These are phyloP conservation scores for Apophysomyces variabilis DNA, from an alignment of 371 early-diverging fungal genomes.

Conservation along the genomic window DNA sequence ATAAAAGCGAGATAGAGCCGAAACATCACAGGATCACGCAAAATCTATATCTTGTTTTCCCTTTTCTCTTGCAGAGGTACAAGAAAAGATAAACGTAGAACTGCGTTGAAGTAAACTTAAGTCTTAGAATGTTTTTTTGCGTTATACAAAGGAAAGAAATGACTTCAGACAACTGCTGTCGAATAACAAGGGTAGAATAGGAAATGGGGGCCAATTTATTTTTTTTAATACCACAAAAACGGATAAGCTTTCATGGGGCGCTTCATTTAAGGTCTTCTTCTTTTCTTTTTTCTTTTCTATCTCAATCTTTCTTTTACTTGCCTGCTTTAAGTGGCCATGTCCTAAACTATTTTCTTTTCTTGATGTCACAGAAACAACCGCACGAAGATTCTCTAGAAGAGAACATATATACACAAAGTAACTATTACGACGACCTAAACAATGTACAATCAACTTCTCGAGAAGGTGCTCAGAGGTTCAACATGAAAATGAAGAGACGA, in stretches of 20 bases:
- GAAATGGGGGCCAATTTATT: not conserved
- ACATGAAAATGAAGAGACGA: conserved; percentile 16
- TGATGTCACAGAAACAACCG: conserved; percentile 6
- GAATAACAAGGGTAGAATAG: conserved; percentile 3
- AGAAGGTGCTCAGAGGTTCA: not conserved
- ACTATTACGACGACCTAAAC: not conserved
- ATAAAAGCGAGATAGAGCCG: not conserved
- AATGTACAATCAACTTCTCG: not conserved
- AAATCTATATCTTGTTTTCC: not conserved
- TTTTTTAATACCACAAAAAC: not conserved
- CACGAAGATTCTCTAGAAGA: not conserved
- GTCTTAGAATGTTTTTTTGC: not conserved
- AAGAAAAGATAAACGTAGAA: no score
- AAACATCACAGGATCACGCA: not conserved
- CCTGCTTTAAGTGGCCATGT: not conserved
- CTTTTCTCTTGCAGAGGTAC: no score
- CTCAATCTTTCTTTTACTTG: not conserved
- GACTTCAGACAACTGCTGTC: conserved; percentile 4
- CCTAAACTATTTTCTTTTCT: not conserved
- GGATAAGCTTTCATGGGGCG: conserved; percentile 11
- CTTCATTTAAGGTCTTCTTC: not conserved
- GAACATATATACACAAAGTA: not conserved
- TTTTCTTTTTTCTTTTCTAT: not conserved
- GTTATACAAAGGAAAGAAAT: conserved; percentile 7
- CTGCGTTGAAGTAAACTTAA: no score